phyloP scores from a whole-genome alignment of 2,329 filamentous ascomycete species.

The Pseudogymnoascus sp. region DNA sequence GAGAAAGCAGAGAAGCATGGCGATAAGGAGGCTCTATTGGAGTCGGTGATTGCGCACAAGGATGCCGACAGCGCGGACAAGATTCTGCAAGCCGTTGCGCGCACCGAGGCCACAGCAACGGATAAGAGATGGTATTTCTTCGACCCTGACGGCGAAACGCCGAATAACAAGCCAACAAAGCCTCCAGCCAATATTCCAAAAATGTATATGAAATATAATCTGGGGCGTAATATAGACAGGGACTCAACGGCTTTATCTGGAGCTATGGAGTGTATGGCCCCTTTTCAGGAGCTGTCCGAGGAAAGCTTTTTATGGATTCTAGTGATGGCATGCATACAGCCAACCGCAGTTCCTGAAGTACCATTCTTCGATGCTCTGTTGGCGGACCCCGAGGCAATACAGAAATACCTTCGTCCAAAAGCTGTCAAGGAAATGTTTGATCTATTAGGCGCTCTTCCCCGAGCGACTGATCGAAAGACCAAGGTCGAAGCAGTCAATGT shows the following conservation, averaged over 20 bases:
- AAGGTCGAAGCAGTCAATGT: not conserved
- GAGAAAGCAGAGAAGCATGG: constrained; percentile 20
- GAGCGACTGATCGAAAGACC: not conserved
- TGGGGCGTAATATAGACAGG: not conserved
- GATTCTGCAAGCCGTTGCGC: constrained; percentile 48
- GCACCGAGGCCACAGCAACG: constrained; percentile 51
- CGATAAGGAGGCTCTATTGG: constrained; percentile 27
- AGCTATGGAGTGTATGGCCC: not conserved
- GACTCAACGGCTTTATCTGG: not conserved
- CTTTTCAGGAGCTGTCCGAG: not conserved
- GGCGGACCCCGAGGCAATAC: not conserved
- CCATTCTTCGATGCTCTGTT: not conserved
- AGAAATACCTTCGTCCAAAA: not conserved
- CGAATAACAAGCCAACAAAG: constrained; percentile 15
- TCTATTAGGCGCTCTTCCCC: constrained; percentile 11
- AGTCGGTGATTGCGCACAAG: constrained; percentile 36
- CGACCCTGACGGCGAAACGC: constrained; percentile 20
- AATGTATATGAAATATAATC: constrained; percentile 19
- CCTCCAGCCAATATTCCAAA: constrained; percentile 14
- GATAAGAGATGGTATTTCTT: constrained; percentile 55
- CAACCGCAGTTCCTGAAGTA: not conserved
- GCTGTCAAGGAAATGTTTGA: constrained; percentile 15
- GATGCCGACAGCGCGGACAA: constrained; percentile 38
- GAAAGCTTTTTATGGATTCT: not conserved
- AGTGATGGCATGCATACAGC: not conserved